Evolutionary conservation across 257 asterid species (phyloP), one percentile per base, ranked within the genome.

Genomic region (Capsicum baccatum): DNA sequence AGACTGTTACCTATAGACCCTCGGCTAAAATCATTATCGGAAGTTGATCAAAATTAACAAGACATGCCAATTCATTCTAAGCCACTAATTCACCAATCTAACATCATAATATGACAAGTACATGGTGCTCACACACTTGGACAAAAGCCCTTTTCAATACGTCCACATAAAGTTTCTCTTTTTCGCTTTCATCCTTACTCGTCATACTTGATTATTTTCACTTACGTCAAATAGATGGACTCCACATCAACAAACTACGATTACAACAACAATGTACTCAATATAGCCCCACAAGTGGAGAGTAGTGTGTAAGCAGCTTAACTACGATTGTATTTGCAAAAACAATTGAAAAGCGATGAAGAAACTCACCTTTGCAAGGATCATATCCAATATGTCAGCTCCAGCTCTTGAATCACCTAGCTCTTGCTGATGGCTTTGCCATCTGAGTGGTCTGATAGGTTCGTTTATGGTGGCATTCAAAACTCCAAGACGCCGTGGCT

Each of bases 401-500:
- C 95, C 99, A 85, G 99, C 97, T 86, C 90, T 91, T 8, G 94
- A 91, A 83, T 95, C 98, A 89, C 86, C 88, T 52, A 90, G 88
- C 83, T 96, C 99, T 83, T 89, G 97, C 79, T 92, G 99, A 86
- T 94, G 91, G 88, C 98, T 95, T 89, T 94, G 95, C 98, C 95
- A 91, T 84, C 98, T 88, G 52, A 90, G 86, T 83, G 96, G 87
- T 55, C 92, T 86, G 59, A 86, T 62, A 42, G 94, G 92, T 79
- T 92, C 98, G 68, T 84, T 67, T 10, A 87, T 59, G 76, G 92
- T 67, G 69, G 92, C 44, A 71, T 92, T 93, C 83, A 89, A 69
- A 9, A 91, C 90, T 66, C 96, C 92, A 63, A 96, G 62, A 82
- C 99, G 89, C 82, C 98, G 89, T 6, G 99, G 99, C 87, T 94